Evolutionary conservation across 164 flowering plant species (phyloP).

Genomic region (Liriodendron chinense): DNA sequence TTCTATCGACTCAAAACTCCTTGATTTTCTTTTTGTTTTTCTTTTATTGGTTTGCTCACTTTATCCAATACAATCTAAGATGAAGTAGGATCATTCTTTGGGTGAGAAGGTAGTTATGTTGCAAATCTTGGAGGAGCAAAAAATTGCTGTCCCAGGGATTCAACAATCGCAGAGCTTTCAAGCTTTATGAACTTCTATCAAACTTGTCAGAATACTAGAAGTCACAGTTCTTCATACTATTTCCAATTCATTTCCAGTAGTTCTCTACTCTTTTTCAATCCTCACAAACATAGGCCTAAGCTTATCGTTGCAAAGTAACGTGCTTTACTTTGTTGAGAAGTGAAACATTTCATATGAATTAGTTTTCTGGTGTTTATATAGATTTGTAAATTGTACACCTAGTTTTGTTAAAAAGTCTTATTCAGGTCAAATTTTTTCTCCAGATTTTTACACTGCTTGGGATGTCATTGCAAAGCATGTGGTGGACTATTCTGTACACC

Average conservation of each 20-base stretch:
- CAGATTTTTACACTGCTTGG: constrained; percentile 99
- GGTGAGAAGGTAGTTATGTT: no score
- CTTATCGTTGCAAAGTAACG: neutral
- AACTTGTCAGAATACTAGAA: neutral
- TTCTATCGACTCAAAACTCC: neutral
- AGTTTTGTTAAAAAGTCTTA: neutral
- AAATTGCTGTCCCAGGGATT: no score
- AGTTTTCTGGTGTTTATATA: neutral
- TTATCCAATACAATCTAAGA: neutral
- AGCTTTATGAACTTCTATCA: neutral
- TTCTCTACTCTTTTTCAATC: neutral
- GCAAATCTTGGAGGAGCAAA: no score
- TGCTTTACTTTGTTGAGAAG: neutral
- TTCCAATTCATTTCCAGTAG: no score
- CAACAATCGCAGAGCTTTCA: neutral
- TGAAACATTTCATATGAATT: neutral
- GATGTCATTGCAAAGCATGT: constrained; percentile 63
- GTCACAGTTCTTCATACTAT: no score
- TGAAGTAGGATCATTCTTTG: neutral
- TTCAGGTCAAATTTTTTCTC: constrained; percentile 7
- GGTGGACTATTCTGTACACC: constrained; percentile 37
- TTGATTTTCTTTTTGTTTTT: neutral
- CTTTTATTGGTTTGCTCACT: neutral
- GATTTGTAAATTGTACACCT: neutral
- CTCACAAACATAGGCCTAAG: neutral